Conservation (phyloP, 805 yeast genomes). For the Nakazawaea anatomiae region DNA sequence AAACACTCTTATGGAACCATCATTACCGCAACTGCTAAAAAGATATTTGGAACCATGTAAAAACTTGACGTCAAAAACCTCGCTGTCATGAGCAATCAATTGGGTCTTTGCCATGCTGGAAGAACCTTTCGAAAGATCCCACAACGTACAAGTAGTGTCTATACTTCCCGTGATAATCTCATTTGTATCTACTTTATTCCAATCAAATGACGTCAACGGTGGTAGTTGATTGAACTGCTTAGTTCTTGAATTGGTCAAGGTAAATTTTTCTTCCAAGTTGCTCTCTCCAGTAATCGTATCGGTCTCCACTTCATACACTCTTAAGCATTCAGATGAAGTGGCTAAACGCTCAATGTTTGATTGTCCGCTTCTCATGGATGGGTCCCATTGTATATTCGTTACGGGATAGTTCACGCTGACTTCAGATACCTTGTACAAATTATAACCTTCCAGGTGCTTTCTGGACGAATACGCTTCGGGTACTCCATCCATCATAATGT, state of each 20-base stretch:
- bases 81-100: constrained; percentile 92
- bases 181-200: constrained; percentile 72
- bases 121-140: constrained; percentile 68
- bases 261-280: constrained; percentile 31
- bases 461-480: constrained; percentile 5
- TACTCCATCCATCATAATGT: constrained; percentile 11
- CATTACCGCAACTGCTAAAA: constrained; percentile 91
- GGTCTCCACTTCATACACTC: constrained; percentile 34
- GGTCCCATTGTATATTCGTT: constrained; percentile 73
- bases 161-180: constrained; percentile 78
- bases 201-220: constrained; percentile 91
- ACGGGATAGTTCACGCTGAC: constrained; percentile 58
- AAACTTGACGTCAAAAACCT: constrained; percentile 89
- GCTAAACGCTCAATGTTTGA: constrained; percentile 43
- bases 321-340: constrained; percentile 65
- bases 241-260: constrained; percentile 34
- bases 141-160: constrained; percentile 95
- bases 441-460: constrained; percentile 24
- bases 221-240: constrained; percentile 55
- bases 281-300: constrained; percentile 11
- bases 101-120: constrained; percentile 77
- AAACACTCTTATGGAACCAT: constrained; percentile 89
- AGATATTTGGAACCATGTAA: constrained; percentile 66
- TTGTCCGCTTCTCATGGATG: constrained; percentile 27
- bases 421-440: constrained; percentile 45